Evolutionary conservation across 75 land plant genomes (phyloP).

Genomic region (Sequoia sempervirens): DNA sequence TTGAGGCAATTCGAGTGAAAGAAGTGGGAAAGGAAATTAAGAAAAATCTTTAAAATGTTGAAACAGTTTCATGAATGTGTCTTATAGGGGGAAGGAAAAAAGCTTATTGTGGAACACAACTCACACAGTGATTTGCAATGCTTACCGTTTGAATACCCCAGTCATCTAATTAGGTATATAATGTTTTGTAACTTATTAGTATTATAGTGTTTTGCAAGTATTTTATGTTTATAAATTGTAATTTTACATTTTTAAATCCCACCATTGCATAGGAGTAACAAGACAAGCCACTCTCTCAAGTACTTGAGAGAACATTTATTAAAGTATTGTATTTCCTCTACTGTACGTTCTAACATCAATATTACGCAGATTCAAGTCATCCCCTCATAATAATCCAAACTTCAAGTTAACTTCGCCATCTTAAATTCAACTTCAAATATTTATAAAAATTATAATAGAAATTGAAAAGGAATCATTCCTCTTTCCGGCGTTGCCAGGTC

Average conservation of each 20-base stretch:
- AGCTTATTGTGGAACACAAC: conserved; percentile 32
- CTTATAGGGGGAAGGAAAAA: background rate
- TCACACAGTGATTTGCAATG: conserved; percentile 34
- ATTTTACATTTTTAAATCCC: too few relatives aligned
- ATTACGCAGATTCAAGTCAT: too few relatives aligned
- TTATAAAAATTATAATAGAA: too few relatives aligned
- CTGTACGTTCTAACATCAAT: too few relatives aligned
- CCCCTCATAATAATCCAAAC: too few relatives aligned
- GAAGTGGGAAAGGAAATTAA: conserved; percentile 14
- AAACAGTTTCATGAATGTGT: background rate
- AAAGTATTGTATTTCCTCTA: too few relatives aligned
- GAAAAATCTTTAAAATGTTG: conserved; percentile 19
- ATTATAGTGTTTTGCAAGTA: conserved; percentile 17
- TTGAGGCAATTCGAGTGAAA: conserved; percentile 21
- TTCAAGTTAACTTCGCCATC: too few relatives aligned
- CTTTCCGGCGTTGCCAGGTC: too few relatives aligned
- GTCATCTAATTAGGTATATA: conserved; percentile 23
- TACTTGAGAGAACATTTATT: too few relatives aligned
- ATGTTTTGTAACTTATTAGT: background rate
- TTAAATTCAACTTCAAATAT: too few relatives aligned
- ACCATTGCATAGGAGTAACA: too few relatives aligned
- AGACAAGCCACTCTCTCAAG: conserved; percentile 2
- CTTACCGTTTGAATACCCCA: conserved; percentile 27
- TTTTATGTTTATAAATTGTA: background rate
- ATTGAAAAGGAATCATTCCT: too few relatives aligned